These are phyloP conservation scores for Ceriops tagal DNA, from an alignment of 345 rosid genomes.

Conservation along the genomic window DNA sequence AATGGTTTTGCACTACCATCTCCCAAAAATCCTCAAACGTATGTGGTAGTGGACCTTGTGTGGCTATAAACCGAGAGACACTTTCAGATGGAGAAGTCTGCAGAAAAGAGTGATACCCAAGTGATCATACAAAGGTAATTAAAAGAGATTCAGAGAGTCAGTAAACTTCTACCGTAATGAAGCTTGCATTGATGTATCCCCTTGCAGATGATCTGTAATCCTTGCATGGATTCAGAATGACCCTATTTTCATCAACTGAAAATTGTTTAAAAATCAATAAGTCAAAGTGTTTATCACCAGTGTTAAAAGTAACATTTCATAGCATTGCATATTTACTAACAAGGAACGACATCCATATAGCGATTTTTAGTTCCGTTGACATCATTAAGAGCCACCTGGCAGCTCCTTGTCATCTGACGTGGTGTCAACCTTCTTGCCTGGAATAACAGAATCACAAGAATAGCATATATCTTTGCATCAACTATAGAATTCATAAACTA, in stretches of 20 bases:
- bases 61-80: slow-evolving; percentile 75
- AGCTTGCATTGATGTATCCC: slow-evolving; percentile 89
- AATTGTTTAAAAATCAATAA: neutral
- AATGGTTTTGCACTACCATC: slow-evolving; percentile 74
- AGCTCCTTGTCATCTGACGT: slow-evolving; percentile 45
- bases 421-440: slow-evolving; percentile 53
- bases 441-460: neutral
- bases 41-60: slow-evolving; percentile 77
- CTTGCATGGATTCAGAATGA: slow-evolving; percentile 66
- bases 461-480: neutral
- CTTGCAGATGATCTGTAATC: slow-evolving; percentile 54
- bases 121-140: neutral
- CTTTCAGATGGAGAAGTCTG: slow-evolving; percentile 62
- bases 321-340: slow-evolving; percentile 27
- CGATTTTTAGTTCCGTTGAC: slow-evolving; percentile 69
- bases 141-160: neutral
- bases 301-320: neutral
- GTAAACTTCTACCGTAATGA: slow-evolving; percentile 45
- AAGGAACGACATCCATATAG: slow-evolving; percentile 69
- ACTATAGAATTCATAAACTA: neutral
- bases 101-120: slow-evolving; percentile 18
- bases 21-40: slow-evolving; percentile 95
- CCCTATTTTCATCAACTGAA: slow-evolving; percentile 69
- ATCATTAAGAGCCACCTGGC: slow-evolving; percentile 50
- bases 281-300: neutral